phyloP scores from a whole-genome alignment of 306 rosid genomes.

The Acacia acuminata region DNA sequence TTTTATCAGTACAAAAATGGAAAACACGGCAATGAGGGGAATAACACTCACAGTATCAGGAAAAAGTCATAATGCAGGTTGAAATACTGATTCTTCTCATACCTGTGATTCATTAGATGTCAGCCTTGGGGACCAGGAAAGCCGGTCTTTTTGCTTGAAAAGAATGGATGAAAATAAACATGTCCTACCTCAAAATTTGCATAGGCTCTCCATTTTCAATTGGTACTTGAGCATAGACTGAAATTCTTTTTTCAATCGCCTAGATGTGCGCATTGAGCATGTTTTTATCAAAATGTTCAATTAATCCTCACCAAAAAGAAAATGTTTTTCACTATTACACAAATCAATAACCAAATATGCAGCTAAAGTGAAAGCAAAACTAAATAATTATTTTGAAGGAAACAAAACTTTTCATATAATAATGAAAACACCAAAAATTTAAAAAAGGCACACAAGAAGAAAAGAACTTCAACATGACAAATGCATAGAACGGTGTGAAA shows the following conservation, averaged over 20 bases:
- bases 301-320: constrained; percentile 4
- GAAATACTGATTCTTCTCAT: constrained; percentile 80
- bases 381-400: constrained; percentile 3
- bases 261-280: constrained; percentile 40
- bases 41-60: constrained; percentile 74
- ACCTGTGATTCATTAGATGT: constrained; percentile 90
- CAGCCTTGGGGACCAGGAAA: constrained; percentile 47
- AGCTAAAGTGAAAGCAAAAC: not conserved
- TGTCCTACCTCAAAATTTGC: constrained; percentile 80
- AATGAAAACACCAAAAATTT: not conserved
- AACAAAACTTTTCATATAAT: not conserved
- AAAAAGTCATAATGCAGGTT: constrained; percentile 85
- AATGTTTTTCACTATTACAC: not conserved
- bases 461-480: not conserved
- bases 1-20: constrained; percentile 15
- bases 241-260: constrained; percentile 95
- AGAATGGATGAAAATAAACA: constrained; percentile 24
- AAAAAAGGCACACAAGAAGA: not conserved
- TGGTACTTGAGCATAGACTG: constrained; percentile 90
- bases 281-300: constrained; percentile 22
- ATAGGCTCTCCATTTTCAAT: constrained; percentile 87
- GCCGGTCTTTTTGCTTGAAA: not conserved
- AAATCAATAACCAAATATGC: not conserved
- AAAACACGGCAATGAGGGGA: constrained; percentile 15
- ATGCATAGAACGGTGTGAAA: not conserved